These are phyloP conservation scores for Dioscorea alata DNA, from an alignment of 106 monocot species.

Conservation along the genomic window DNA sequence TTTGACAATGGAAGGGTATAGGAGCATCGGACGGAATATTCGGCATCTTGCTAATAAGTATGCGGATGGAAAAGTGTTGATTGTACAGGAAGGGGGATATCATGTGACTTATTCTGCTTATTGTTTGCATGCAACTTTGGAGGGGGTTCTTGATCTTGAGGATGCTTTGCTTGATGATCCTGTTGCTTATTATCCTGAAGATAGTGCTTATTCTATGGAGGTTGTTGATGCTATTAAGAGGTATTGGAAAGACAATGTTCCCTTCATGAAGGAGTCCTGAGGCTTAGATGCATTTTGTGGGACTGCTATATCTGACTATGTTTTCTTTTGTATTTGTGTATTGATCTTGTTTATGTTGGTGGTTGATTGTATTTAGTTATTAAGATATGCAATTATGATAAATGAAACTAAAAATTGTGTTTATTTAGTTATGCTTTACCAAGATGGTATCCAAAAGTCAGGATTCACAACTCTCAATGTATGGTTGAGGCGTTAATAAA, in stretches of 20 bases:
- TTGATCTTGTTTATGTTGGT: no score
- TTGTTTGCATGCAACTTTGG: slow-evolving; percentile 86
- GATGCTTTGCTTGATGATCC: slow-evolving; percentile 58
- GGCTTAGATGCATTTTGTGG: neutral
- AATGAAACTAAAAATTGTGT: no score
- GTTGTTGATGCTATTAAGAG: slow-evolving; percentile 57
- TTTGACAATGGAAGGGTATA: slow-evolving; percentile 76
- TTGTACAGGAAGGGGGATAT: slow-evolving; percentile 94
- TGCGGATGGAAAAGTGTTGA: slow-evolving; percentile 41
- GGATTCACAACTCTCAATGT: no score
- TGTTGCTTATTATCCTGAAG: slow-evolving; percentile 78
- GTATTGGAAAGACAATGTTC: slow-evolving; percentile 57
- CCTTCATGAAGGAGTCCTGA: slow-evolving; percentile 54
- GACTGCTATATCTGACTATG: neutral
- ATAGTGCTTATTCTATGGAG: slow-evolving; percentile 32
- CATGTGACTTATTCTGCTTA: slow-evolving; percentile 89
- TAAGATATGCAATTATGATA: no score
- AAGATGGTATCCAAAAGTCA: no score
- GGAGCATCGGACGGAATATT: slow-evolving; percentile 33
- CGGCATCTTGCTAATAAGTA: slow-evolving; percentile 39
- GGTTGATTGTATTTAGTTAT: no score
- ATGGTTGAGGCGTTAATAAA: no score
- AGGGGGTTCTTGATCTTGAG: slow-evolving; percentile 64
- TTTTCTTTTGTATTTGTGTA: neutral
- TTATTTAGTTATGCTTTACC: no score